Conservation (phyloP, 805 yeast species). For the Candida hispaniensis region DNA sequence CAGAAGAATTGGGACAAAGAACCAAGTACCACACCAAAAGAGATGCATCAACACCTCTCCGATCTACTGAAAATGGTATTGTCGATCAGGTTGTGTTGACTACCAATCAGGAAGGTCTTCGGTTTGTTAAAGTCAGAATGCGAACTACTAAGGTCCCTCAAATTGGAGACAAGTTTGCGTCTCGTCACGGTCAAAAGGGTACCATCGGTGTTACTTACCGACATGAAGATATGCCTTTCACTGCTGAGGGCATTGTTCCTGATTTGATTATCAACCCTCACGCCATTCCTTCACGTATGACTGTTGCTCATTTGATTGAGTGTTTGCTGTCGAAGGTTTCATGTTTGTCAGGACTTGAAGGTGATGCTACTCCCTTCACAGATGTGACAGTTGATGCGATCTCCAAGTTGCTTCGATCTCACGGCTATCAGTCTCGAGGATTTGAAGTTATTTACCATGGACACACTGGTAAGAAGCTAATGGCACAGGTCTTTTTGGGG, state of each 20-base stretch:
- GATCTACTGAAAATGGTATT: constrained; percentile 96
- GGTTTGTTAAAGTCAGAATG: constrained; percentile 96
- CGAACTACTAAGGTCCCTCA: constrained; percentile 98
- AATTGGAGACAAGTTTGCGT: constrained; percentile 98
- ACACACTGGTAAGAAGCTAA: constrained; percentile 93
- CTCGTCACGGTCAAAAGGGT: constrained; percentile 99
- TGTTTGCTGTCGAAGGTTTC: constrained; percentile 94
- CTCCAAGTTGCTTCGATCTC: constrained; percentile 81
- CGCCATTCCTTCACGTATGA: constrained; percentile 99
- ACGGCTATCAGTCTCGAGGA: constrained; percentile 96
- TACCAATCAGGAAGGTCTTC: constrained; percentile 95
- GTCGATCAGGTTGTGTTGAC: constrained; percentile 96
- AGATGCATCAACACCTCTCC: constrained; percentile 94
- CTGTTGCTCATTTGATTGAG: constrained; percentile 98
- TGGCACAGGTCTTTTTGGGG: constrained; percentile 99
- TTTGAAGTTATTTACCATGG: constrained; percentile 98
- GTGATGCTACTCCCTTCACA: constrained; percentile 98
- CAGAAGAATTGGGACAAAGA: constrained; percentile 97
- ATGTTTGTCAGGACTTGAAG: constrained; percentile 88
- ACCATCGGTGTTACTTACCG: constrained; percentile 98
- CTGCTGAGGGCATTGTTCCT: constrained; percentile 91
- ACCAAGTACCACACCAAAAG: constrained; percentile 97
- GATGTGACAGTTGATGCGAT: constrained; percentile 97
- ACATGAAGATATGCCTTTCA: constrained; percentile 98
- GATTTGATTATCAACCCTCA: constrained; percentile 97